Conservation (phyloP, 2,329 filamentous ascomycete species). For the Penicillium sp. region DNA sequence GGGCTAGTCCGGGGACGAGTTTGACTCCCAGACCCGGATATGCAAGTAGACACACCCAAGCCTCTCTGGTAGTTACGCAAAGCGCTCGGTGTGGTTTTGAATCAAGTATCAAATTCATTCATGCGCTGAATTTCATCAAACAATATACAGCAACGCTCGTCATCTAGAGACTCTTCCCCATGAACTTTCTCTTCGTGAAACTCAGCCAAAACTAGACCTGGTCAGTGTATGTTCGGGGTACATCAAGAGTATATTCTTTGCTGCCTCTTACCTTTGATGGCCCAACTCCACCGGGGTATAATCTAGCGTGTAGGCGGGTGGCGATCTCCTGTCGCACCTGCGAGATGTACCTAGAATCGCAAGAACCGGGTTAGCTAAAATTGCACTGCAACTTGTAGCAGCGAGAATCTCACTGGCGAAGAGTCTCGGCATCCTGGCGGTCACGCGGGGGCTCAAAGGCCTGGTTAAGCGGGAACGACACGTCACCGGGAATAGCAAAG, state of each 20-base stretch:
- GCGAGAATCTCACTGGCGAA: slow-evolving; percentile 67
- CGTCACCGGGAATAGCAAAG: slow-evolving; percentile 92
- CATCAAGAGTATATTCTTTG: background rate
- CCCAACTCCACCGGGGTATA: slow-evolving; percentile 73
- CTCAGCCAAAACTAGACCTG: slow-evolving; percentile 88
- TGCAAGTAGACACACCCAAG: background rate
- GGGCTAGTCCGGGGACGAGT: background rate
- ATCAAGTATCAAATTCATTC: slow-evolving; percentile 18
- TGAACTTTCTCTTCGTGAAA: slow-evolving; percentile 98
- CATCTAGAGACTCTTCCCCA: slow-evolving; percentile 81
- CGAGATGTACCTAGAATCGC: slow-evolving; percentile 55
- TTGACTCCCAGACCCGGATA: background rate
- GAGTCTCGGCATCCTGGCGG: slow-evolving; percentile 81
- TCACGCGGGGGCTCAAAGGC: slow-evolving; percentile 88
- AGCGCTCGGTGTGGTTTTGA: background rate
- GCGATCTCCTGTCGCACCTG: slow-evolving; percentile 94
- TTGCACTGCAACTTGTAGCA: background rate
- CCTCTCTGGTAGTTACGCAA: background rate
- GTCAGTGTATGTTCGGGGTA: slow-evolving; percentile 6
- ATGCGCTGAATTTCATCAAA: slow-evolving; percentile 28
- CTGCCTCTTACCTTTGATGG: slow-evolving; percentile 57
- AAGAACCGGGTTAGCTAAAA: background rate
- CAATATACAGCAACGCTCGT: slow-evolving; percentile 21
- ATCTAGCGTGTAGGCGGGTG: slow-evolving; percentile 72
- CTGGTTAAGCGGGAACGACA: slow-evolving; percentile 90